Conservation (phyloP, 352 stramenopile species). For the Pythium chondricola region DNA sequence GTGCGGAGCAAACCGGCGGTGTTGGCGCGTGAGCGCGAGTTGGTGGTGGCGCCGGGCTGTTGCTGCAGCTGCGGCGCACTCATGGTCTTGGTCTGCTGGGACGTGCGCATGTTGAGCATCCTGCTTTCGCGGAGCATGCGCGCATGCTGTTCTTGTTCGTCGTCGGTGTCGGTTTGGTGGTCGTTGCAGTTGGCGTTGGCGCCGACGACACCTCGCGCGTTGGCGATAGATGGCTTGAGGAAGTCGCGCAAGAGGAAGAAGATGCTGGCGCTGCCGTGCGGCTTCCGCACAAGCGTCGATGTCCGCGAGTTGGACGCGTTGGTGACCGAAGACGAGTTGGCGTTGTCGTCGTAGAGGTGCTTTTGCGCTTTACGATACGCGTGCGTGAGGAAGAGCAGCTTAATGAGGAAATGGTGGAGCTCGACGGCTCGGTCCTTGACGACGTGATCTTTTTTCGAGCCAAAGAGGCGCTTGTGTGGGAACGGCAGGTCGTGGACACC, state of each 20-base stretch:
- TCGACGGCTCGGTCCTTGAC: slow-evolving; percentile 66
- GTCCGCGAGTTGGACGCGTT: too few species aligned
- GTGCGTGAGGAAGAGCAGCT: slow-evolving; percentile 63
- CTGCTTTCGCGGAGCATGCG: slow-evolving; percentile 62
- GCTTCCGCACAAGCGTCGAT: slow-evolving; percentile 31
- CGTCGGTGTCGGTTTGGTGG: slow-evolving; percentile 27
- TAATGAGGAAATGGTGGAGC: slow-evolving; percentile 73
- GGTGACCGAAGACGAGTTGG: too few species aligned
- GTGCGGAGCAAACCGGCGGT: slow-evolving; percentile 1
- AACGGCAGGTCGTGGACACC: slow-evolving; percentile 37
- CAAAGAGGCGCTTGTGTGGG: slow-evolving; percentile 59
- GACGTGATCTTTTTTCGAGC: slow-evolving; percentile 58
- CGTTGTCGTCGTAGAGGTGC: slow-evolving; percentile 30
- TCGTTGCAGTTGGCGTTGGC: slow-evolving; percentile 16
- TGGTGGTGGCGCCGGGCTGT: not conserved
- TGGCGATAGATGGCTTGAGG: slow-evolving; percentile 41
- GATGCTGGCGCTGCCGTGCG: slow-evolving; percentile 49
- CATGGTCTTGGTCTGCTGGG: slow-evolving; percentile 20
- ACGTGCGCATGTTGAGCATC: slow-evolving; percentile 50
- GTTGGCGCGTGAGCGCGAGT: not conserved
- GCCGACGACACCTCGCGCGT: not conserved
- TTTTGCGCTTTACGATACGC: slow-evolving; percentile 74
- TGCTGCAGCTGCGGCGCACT: slow-evolving; percentile 12
- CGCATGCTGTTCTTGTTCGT: too few species aligned
- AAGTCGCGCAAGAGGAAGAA: slow-evolving; percentile 72